Evolutionary conservation across 208 protist species (phyloP), one percentile per base, ranked within the genome.

Genomic region (Acanthamoeba sp.): DNA sequence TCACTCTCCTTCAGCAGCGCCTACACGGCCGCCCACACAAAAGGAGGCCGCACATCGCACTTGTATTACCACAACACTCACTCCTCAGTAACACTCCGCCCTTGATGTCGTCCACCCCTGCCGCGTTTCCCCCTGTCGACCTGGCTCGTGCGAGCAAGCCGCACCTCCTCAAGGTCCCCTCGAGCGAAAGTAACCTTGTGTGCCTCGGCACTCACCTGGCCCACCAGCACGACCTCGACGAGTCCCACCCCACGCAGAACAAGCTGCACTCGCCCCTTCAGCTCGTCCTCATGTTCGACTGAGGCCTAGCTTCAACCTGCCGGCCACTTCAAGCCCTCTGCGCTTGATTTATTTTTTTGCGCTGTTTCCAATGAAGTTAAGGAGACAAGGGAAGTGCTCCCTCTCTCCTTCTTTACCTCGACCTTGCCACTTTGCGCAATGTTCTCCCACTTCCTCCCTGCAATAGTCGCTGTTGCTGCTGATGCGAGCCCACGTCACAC

Each of bases 261-360:
- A 85, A 85, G 42, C 36, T 85, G 9, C 34, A 48, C 5, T 85
- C 76, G 76, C 76, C 76, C 40, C 40, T 85, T 24, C 76, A 85
- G 42, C 76, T 85, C 40, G 42, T 85, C 24, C 18, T 85, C 76
- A 85, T 85, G 76, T 85, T 85, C 76, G 76, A 85, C 76, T 85
- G 42, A 57, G 73, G 4, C 38, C 24, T 14, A 34, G 16, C 73
- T 9, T 55, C 24, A 9, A 20, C 16, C 27, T 42, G 50, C 1
- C 50, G 50, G 50, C 50, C 50, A 24, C 50, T 24, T 20, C 50
- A 55, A 20, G 22, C 4, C 48, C 50, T 55, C 22, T 20, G 50
- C 50, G 18, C 50, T 32, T 27, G 57, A 66, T 66, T 66, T 10
- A 14, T 0, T 64, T 64, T n/a, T 62, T 22, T 62, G 16, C 55